phyloP scores from a whole-genome alignment of 371 early-diverging fungal species.

The Mucor circinelloides region DNA sequence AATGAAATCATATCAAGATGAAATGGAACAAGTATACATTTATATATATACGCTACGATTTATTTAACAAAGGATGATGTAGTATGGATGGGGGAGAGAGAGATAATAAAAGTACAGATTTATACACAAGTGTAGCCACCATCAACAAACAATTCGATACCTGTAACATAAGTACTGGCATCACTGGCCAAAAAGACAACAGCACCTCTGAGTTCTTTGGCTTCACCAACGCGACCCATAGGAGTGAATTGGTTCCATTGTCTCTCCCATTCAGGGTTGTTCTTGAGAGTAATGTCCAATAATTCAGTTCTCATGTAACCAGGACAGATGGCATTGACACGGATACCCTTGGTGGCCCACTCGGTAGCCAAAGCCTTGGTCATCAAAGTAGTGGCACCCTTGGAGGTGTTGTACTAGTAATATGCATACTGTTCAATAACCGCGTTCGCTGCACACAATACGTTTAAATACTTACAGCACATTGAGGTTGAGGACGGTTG shows the following conservation, averaged over 20 bases:
- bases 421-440: not conserved
- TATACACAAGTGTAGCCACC: slow-evolving; percentile 52
- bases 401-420: slow-evolving; percentile 57
- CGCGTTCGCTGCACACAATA: not conserved
- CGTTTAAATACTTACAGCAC: slow-evolving; percentile 35
- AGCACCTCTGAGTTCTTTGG: slow-evolving; percentile 71
- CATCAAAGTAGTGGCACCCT: slow-evolving; percentile 68
- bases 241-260: slow-evolving; percentile 43
- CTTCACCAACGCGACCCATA: slow-evolving; percentile 57
- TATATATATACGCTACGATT: too few species aligned
- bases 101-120: slow-evolving; percentile 3
- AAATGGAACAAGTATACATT: too few species aligned
- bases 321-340: slow-evolving; percentile 51
- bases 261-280: slow-evolving; percentile 33
- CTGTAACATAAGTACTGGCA: slow-evolving; percentile 65
- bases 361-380: slow-evolving; percentile 49
- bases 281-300: slow-evolving; percentile 35
- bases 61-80: not conserved
- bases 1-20: not conserved
- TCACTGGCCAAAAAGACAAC: slow-evolving; percentile 73
- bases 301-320: slow-evolving; percentile 54
- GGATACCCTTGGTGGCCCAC: slow-evolving; percentile 49
- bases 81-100: not conserved
- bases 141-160: slow-evolving; percentile 51
- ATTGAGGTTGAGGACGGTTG: slow-evolving; percentile 50